Conservation (phyloP, 495 filamentous ascomycete species). For the Daldinia concentrica region DNA sequence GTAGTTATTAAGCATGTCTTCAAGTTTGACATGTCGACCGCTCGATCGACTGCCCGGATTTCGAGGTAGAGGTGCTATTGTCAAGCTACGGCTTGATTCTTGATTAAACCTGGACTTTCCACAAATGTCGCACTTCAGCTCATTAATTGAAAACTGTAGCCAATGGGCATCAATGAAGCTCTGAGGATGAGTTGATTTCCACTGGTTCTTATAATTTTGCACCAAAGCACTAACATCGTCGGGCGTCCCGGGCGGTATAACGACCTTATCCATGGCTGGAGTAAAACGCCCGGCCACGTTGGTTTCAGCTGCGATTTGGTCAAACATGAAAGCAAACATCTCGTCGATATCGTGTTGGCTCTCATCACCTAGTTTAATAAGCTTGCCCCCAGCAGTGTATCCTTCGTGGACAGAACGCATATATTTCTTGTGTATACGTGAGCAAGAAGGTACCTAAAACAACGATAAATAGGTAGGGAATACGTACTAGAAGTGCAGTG, state of each 20-base stretch:
- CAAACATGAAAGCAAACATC: conserved; percentile 52
- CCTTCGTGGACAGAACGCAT: conserved; percentile 46
- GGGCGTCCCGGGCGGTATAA: background rate
- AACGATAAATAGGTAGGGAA: background rate
- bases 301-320: conserved; percentile 55
- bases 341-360: conserved; percentile 58
- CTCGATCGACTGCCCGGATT: too few species aligned
- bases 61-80: too few species aligned
- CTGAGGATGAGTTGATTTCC: background rate
- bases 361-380: conserved; percentile 46
- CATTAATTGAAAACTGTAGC: background rate
- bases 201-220: accelerated
- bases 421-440: conserved; percentile 51
- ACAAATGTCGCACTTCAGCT: background rate
- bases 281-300: conserved; percentile 23
- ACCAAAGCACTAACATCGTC: background rate
- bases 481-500: conserved; percentile 70
- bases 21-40: background rate
- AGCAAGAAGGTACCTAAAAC: conserved; percentile 22
- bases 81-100: too few species aligned
- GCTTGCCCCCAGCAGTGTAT: conserved; percentile 19
- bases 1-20: background rate
- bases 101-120: too few species aligned
- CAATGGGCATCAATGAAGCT: background rate
- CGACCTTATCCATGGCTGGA: background rate